Base-by-base conservation (phyloP, 2,329 filamentous ascomycete species). In the Fusarium begoniae region DNA sequence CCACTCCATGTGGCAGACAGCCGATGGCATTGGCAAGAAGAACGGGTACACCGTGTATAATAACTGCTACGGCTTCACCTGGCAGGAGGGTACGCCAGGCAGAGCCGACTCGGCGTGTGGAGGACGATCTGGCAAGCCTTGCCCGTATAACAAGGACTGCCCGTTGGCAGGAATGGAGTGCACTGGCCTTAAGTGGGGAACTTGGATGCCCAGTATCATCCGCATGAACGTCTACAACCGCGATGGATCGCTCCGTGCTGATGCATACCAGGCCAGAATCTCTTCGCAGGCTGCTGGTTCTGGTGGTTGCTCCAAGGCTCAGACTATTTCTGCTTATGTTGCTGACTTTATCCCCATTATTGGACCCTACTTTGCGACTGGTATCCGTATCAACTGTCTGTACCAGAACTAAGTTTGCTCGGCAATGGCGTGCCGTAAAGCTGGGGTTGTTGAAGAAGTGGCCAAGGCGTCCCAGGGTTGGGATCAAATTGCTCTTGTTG, bases 331-430 rank as follows among this genome's bases (percentile, higher is more conserved):
- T 26, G 55, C 55, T 13, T 43, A 24, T 50, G 35, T 50, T 30
- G 20, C 22, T 9, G 61, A 44, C 44, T 64, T 64, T 12, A 20
- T 61, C 17, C 61, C 61, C 1, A 44, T 64, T 61, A 44, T 24
- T 26, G 61, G 61, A 7, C 61, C 61, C 4, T 64, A 64, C 44
- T 64, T 64, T 4, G 55, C 61, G 3, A 51, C 61, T 38, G 61
- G 61, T 38, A 45, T 63, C 7, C 60, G 60, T 15, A 13, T 63
- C 41, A n/a, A 63, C 32, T 63, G 60, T 6, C n/a, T 63, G 24
- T 45, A 6, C 6, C 63, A 91, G 91, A 54, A 3, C 32, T 38
- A 26, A 54, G 24, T 6, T 17, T 2, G 18, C 22, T 35, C 10
- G 22, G 5, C 5, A 18, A 18, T 9, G 10, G 14, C 14, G 12